Evolutionary conservation across 257 asterid species (phyloP).

Genomic region (Przewalskia tangutica): DNA sequence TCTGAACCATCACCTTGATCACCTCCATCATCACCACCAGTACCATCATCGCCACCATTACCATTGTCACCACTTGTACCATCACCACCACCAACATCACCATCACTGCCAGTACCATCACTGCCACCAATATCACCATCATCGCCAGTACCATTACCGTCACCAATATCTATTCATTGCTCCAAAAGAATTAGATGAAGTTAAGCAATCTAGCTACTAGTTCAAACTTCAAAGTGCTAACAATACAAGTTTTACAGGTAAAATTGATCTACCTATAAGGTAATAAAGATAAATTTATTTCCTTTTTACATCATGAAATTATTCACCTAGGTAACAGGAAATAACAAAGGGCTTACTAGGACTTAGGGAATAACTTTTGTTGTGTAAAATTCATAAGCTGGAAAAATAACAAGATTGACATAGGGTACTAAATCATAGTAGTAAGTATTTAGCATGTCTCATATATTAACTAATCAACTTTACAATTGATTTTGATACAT

Average conservation of each 20-base stretch:
- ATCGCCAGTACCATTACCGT: neutral
- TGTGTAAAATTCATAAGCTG: neutral
- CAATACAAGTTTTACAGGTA: neutral
- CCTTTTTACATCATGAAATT: neutral
- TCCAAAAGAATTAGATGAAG: neutral
- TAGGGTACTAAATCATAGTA: neutral
- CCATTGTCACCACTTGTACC: neutral
- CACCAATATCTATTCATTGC: neutral
- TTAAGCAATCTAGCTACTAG: neutral
- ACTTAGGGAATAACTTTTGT: neutral
- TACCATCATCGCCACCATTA: neutral
- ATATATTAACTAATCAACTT: neutral
- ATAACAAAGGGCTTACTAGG: too few species aligned
- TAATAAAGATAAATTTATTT: too few species aligned
- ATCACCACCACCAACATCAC: neutral
- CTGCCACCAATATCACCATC: neutral
- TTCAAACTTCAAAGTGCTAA: neutral
- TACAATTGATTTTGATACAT: neutral
- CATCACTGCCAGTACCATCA: neutral
- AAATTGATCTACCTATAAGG: too few species aligned
- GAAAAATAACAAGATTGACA: neutral
- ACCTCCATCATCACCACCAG: neutral
- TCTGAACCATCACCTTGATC: slow-evolving; percentile 10
- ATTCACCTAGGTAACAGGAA: neutral
- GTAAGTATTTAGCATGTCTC: too few species aligned